Conservation (phyloP, 2,329 filamentous ascomycete genomes). For the Pseudocercospora crystallina region DNA sequence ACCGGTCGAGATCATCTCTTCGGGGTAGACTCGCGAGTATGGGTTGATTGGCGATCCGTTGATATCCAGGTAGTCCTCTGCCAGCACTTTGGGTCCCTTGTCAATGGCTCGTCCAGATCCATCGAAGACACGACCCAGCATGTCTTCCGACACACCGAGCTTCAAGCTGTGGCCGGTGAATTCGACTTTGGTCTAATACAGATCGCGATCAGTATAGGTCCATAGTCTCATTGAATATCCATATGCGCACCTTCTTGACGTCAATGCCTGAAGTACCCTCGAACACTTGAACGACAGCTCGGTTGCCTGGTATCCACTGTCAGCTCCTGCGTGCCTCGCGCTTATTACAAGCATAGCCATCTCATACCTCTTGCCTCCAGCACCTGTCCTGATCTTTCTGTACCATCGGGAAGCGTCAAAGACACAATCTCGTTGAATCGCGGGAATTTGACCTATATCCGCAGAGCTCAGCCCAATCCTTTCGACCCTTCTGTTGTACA, state of each 20-base stretch:
- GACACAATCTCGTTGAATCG: slow-evolving; percentile 97
- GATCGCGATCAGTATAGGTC: slow-evolving; percentile 4
- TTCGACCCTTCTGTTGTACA: background rate
- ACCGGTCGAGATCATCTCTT: slow-evolving; percentile 99
- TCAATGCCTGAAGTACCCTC: slow-evolving; percentile 96
- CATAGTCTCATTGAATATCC: background rate
- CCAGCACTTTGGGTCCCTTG: slow-evolving; percentile 96
- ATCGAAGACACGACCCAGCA: slow-evolving; percentile 98
- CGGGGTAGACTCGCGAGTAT: slow-evolving; percentile 94
- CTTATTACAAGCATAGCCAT: background rate
- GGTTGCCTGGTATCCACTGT: slow-evolving; percentile 63
- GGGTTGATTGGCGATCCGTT: slow-evolving; percentile 99
- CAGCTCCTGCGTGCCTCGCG: slow-evolving; percentile 4
- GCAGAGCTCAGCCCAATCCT: slow-evolving; percentile 13
- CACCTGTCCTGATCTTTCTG: slow-evolving; percentile 89
- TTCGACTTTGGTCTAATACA: slow-evolving; percentile 81
- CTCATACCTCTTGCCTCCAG: slow-evolving; percentile 88
- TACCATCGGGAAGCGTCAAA: slow-evolving; percentile 91
- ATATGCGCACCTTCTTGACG: slow-evolving; percentile 75
- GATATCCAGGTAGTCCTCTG: slow-evolving; percentile 98
- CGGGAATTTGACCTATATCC: slow-evolving; percentile 85
- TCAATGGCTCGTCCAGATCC: slow-evolving; percentile 97
- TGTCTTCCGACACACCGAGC: slow-evolving; percentile 98
- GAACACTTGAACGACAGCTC: slow-evolving; percentile 97
- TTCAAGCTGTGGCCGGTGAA: slow-evolving; percentile 97